Evolutionary conservation across 352 stramenopile species (phyloP), one percentile per base, ranked within the genome.

Genomic region (Phytopythium aichiense): DNA sequence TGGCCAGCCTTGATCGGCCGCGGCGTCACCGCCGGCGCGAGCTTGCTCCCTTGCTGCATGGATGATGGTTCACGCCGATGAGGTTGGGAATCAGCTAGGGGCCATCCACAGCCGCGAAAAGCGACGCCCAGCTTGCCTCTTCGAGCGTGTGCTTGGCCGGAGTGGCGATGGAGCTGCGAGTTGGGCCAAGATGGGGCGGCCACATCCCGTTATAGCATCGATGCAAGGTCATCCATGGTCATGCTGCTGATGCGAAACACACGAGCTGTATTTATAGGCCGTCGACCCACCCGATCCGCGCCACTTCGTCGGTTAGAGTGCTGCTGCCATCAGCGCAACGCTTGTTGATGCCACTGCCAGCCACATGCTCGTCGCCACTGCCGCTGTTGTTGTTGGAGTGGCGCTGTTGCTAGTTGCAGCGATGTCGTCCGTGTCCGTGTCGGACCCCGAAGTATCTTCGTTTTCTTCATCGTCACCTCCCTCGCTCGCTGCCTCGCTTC

Each of bases 21-120:
- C 40, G 82, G 82, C 28, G 77, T 91, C 51, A 89, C 72, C 18
- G 82, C 77, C 55, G 79, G 76, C 30, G 82, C 74, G 63, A 91
- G 71, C 50, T 77, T 82, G 48, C 73, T 73, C 51, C 48, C 25
- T 30, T 53, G 46, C 68, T 60, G 55, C 55, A 60, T 60, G 54
- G 25, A 7, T 13, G 48, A 13, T 54, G 7, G 46, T 22, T 20
- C 11, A 8, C 45, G n/a, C 46, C 20, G 46, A 11, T 12, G 15
- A 15, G 13, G 46, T 6, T 25, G 7, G 18, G 18, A 30, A 11
- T 52, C 46, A 16, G 18, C 46, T 13, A 4, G 46, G 3, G 23
- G 12, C 18, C 46, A 53, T 53, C 23, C 46, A 53, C 46, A 23
- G 35, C 23, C 15, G 8, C 22, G 45, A 31, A 8, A 8, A 7